Evolutionary conservation across 2,329 filamentous ascomycete genomes (phyloP).

Genomic region (Fusarium annulatum): DNA sequence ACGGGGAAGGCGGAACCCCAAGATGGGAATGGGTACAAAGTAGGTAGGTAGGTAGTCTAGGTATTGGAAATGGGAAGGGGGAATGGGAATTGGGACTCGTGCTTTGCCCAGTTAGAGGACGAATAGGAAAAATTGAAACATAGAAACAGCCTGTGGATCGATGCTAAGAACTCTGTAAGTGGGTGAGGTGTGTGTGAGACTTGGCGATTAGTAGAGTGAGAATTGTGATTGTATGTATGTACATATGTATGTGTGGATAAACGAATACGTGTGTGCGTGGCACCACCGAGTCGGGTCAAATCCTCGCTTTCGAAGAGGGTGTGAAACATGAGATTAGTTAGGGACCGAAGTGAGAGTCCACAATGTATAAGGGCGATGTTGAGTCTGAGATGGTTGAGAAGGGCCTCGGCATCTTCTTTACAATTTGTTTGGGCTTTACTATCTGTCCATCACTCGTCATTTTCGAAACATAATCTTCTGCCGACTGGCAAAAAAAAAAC

Average conservation of each 20-base stretch:
- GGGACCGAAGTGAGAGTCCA: neutral
- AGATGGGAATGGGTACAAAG: slow-evolving; percentile 12
- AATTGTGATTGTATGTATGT: slow-evolving; percentile 9
- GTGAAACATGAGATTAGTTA: slow-evolving; percentile 32
- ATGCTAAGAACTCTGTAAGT: slow-evolving; percentile 25
- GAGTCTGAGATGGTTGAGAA: neutral
- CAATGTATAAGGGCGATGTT: neutral
- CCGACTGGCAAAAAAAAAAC: neutral
- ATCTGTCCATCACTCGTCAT: neutral
- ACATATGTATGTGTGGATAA: slow-evolving; percentile 18
- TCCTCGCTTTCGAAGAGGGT: slow-evolving; percentile 24
- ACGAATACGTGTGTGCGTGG: slow-evolving; percentile 30
- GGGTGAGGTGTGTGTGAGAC: slow-evolving; percentile 26
- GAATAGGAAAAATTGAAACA: neutral
- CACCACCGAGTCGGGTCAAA: slow-evolving; percentile 34
- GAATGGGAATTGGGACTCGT: slow-evolving; percentile 12
- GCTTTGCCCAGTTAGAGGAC: slow-evolving; percentile 1
- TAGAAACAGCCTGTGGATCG: slow-evolving; percentile 6
- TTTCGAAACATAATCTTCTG: neutral
- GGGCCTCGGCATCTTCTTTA: neutral
- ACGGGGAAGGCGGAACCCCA: slow-evolving; percentile 23
- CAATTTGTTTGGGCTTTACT: too few relatives aligned
- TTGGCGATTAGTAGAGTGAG: slow-evolving; percentile 26
- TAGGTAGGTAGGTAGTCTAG: neutral
- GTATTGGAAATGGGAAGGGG: neutral